Percentiles rank a stretch among this genome's conserved stretches.
Conservation (phyloP, 176 grass and related monocot genomes). For the Cocos nucifera region DNA sequence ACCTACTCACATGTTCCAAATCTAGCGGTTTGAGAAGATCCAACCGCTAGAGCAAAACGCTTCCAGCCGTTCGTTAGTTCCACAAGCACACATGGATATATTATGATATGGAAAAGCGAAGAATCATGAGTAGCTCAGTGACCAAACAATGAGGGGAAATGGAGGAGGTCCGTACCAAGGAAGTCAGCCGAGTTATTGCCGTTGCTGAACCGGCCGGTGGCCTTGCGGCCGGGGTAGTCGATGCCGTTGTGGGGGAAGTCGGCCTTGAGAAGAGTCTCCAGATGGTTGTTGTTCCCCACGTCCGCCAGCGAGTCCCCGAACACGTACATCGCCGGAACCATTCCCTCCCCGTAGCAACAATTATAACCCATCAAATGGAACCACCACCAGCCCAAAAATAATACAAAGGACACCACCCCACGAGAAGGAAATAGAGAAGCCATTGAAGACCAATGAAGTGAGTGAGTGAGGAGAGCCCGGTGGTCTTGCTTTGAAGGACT, state of each 20-base stretch:
- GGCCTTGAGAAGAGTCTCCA: conserved; percentile 60
- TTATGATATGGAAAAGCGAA: neutral
- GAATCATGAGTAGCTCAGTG: neutral
- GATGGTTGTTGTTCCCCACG: conserved; percentile 82
- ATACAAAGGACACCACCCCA: neutral
- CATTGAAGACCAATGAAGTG: no score
- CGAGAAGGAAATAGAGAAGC: no score
- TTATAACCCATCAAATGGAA: neutral
- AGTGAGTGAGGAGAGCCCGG: no score
- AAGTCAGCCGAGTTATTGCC: conserved; percentile 79
- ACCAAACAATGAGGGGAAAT: neutral
- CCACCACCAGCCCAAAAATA: neutral
- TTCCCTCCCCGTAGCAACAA: neutral
- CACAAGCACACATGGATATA: no score
- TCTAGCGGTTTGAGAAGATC: no score
- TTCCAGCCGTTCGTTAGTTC: no score
- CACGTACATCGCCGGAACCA: conserved; percentile 60
- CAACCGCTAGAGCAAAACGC: no score
- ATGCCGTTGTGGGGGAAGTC: conserved; percentile 84
- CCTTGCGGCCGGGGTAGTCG: conserved; percentile 52
- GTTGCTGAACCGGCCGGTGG: conserved; percentile 86
- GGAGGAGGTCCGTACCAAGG: conserved; percentile 30
- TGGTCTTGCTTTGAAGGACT: no score
- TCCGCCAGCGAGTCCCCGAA: conserved; percentile 82
- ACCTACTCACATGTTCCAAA: no score